Base-by-base conservation (phyloP, 1,284 basidiomycete genomes). In the Laetiporus sulphureus region DNA sequence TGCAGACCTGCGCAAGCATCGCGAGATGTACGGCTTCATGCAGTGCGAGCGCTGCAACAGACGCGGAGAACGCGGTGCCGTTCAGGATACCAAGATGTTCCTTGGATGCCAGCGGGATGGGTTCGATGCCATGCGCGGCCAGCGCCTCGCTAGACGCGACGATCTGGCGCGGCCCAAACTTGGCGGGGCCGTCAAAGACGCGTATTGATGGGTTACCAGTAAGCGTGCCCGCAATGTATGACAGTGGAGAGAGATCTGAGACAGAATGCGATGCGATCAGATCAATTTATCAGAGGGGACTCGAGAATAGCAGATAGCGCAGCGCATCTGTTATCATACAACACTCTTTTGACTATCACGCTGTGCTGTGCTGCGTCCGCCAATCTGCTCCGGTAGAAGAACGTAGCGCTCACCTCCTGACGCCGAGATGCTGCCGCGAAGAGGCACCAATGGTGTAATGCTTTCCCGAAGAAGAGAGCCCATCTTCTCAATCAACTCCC, bases 81-180 rank as follows among this genome's bases (percentile, higher is more conserved):
- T 91, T 91, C 41, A 89, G 63, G 46, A 90, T 77, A 12, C 84
- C 84, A 12, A 91, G 72, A 49, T 85, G 88, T 53, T 91, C 91
- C 64, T 93, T 92, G 7, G 86, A 82, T 12, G 72, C 78, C 30
- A 91, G 77, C 22, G 73, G 65, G 41, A 91, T 72, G 1, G 88
- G 84, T 36, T 71, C 63, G 31, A 91, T 77, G 36, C 71, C 66
- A 54, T 85, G 77, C 27, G 75, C 71, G 7, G 71, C 65, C 37
- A 91, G 73, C 0, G 87, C 91, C 44, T 79, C 72, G n/a, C 64
- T 55, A 3, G 84, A 80, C 4, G 83, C 65, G 6, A 79, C 63
- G 40, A 86, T 73, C 38, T 70, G 56, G 32, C 78, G 75, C 13
- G 69, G 65, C 31, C 71, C 73, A 53, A 74, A 75, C 3, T 62